phyloP scores from a whole-genome alignment of 2,329 filamentous ascomycete species.

The Arthrobotrys sinensis region DNA sequence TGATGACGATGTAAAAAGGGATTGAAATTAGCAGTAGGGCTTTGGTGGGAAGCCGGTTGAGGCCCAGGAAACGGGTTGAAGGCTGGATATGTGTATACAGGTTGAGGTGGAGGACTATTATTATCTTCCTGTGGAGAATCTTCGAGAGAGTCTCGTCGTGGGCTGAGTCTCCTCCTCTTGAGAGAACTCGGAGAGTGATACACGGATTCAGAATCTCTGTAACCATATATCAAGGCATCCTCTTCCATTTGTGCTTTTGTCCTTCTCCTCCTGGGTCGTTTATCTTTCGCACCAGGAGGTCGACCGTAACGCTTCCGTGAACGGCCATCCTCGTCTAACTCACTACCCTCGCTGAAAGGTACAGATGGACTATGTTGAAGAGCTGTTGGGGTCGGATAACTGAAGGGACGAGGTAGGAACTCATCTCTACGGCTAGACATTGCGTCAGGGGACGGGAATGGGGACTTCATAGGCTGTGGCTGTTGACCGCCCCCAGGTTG shows the following conservation, averaged over 20 bases:
- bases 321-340: conserved; percentile 51
- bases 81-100: conserved; percentile 49
- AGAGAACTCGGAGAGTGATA: conserved; percentile 58
- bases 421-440: conserved; percentile 55
- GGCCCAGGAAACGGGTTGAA: conserved; percentile 49
- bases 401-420: conserved; percentile 52
- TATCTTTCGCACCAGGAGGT: conserved; percentile 59
- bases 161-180: conserved; percentile 54
- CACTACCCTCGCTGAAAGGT: conserved; percentile 46
- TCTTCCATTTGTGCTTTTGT: conserved; percentile 61
- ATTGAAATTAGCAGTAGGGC: conserved; percentile 52
- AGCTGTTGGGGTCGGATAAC: conserved; percentile 35
- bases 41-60: conserved; percentile 34
- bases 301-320: conserved; percentile 58
- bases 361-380: conserved; percentile 30
- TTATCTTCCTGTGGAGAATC: conserved; percentile 47
- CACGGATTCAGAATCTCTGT: conserved; percentile 56
- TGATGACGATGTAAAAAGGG: conserved; percentile 58
- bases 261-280: conserved; percentile 53
- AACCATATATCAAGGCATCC: conserved; percentile 58
- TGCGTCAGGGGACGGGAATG: conserved; percentile 56
- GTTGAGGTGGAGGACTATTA: conserved; percentile 57
- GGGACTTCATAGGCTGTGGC: conserved; percentile 45
- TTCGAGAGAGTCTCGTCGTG: conserved; percentile 51
- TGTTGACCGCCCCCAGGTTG: conserved; percentile 34